phyloP scores from a whole-genome alignment of 306 rosid species.

The Quercus engelmannii region DNA sequence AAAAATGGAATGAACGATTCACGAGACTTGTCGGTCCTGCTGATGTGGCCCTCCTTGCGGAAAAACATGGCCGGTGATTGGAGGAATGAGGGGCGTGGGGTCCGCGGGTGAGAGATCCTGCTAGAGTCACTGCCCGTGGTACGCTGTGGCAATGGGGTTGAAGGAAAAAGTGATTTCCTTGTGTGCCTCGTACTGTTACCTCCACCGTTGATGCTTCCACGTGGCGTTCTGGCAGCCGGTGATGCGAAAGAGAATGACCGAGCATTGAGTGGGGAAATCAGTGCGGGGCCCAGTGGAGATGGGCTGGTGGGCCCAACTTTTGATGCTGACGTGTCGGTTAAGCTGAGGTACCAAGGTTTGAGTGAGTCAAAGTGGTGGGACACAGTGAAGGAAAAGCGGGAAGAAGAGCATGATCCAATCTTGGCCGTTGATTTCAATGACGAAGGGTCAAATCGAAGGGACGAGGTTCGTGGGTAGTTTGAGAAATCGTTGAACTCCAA shows the following conservation, averaged over 20 bases:
- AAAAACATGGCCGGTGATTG: slow-evolving; percentile 93
- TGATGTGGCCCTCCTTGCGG: slow-evolving; percentile 57
- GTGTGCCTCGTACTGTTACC: slow-evolving; percentile 24
- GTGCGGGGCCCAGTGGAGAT: slow-evolving; percentile 55
- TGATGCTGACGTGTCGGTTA: slow-evolving; percentile 78
- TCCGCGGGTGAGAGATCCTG: slow-evolving; percentile 37
- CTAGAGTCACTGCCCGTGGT: slow-evolving; percentile 18
- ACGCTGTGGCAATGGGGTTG: slow-evolving; percentile 81
- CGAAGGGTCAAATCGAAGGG: slow-evolving; percentile 74
- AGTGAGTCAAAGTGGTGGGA: slow-evolving; percentile 81
- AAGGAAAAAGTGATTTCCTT: slow-evolving; percentile 68
- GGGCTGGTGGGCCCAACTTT: slow-evolving; percentile 77
- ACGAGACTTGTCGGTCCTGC: slow-evolving; percentile 50
- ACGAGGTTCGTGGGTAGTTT: slow-evolving; percentile 73
- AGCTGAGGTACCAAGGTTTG: slow-evolving; percentile 92
- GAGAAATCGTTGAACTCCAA: slow-evolving; percentile 66
- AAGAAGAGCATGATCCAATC: slow-evolving; percentile 82
- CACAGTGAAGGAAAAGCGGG: slow-evolving; percentile 96
- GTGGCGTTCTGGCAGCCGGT: slow-evolving; percentile 69
- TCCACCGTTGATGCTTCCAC: slow-evolving; percentile 32
- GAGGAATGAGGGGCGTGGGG: slow-evolving; percentile 70
- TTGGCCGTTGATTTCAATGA: slow-evolving; percentile 56
- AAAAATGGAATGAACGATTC: slow-evolving; percentile 69
- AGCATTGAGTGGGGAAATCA: slow-evolving; percentile 84
- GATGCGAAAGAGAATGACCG: slow-evolving; percentile 94